These are phyloP conservation scores for Candida nemodendra DNA, from an alignment of 805 yeast species.

Conservation along the genomic window DNA sequence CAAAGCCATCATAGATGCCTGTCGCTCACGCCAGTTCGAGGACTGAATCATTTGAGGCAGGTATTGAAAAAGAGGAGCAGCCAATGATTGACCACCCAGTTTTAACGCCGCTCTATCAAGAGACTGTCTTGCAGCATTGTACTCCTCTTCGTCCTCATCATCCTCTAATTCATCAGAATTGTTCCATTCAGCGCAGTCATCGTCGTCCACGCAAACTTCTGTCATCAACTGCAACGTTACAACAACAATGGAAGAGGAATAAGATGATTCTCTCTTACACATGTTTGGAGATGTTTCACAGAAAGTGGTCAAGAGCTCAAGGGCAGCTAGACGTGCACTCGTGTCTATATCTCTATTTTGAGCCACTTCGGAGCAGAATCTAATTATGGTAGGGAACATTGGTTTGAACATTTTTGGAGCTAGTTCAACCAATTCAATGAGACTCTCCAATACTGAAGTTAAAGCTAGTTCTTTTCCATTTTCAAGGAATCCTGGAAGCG, in stretches of 20 bases:
- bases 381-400: constrained; percentile 85
- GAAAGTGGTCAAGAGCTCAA: constrained; percentile 87
- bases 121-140: constrained; percentile 92
- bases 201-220: constrained; percentile 86
- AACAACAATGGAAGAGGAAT: constrained; percentile 69
- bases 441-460: constrained; percentile 81
- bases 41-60: constrained; percentile 82
- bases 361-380: constrained; percentile 80
- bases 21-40: constrained; percentile 87
- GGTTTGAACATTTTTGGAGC: constrained; percentile 94
- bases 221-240: constrained; percentile 83
- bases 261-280: constrained; percentile 80
- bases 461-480: constrained; percentile 79
- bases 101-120: constrained; percentile 85
- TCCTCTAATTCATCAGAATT: constrained; percentile 74
- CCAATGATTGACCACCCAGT: constrained; percentile 79
- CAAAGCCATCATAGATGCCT: constrained; percentile 95
- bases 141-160: constrained; percentile 81
- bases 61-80: constrained; percentile 82
- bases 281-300: constrained; percentile 91
- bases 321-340: constrained; percentile 75
- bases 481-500: constrained; percentile 79
- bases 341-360: constrained; percentile 80
- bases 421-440: constrained; percentile 85
- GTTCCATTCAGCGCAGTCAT: constrained; percentile 74